Conservation (phyloP, 257 asterid species). For the Solanum sejunctum region DNA sequence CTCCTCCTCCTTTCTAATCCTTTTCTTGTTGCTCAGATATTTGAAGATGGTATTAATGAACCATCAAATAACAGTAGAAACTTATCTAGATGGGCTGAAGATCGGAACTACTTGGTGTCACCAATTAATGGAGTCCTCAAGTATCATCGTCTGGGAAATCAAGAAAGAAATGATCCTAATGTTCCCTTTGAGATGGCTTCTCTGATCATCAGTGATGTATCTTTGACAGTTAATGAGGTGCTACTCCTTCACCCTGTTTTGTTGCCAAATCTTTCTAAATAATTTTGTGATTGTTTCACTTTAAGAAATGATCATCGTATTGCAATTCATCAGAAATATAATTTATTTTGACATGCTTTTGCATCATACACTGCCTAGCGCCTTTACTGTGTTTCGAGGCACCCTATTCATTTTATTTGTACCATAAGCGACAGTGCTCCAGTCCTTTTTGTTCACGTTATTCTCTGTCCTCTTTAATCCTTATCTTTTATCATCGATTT, state of each 20-base stretch:
- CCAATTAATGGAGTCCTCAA: slow-evolving; percentile 91
- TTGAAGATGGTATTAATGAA: slow-evolving; percentile 87
- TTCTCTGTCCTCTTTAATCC: not conserved
- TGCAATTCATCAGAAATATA: not conserved
- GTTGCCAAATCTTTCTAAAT: not conserved
- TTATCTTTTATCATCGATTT: not conserved
- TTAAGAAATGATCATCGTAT: not conserved
- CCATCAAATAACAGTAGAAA: slow-evolving; percentile 29
- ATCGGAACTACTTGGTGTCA: slow-evolving; percentile 69
- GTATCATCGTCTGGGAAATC: slow-evolving; percentile 93
- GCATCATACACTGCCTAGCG: not conserved
- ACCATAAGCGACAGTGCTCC: not conserved
- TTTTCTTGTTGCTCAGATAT: slow-evolving; percentile 35
- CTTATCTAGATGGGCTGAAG: slow-evolving; percentile 56
- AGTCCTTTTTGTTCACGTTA: not conserved
- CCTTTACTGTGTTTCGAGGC: not conserved
- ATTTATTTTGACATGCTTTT: not conserved
- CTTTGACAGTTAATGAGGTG: slow-evolving; percentile 85
- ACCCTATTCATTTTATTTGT: not conserved
- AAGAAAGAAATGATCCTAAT: slow-evolving; percentile 70
- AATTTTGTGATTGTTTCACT: not conserved
- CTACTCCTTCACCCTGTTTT: slow-evolving; percentile 5
- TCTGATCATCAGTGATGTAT: slow-evolving; percentile 63
- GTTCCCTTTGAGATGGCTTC: slow-evolving; percentile 92
- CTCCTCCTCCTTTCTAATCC: not conserved